Base-by-base conservation (phyloP, 768 basidiomycete species). In the Lactarius evosmus region DNA sequence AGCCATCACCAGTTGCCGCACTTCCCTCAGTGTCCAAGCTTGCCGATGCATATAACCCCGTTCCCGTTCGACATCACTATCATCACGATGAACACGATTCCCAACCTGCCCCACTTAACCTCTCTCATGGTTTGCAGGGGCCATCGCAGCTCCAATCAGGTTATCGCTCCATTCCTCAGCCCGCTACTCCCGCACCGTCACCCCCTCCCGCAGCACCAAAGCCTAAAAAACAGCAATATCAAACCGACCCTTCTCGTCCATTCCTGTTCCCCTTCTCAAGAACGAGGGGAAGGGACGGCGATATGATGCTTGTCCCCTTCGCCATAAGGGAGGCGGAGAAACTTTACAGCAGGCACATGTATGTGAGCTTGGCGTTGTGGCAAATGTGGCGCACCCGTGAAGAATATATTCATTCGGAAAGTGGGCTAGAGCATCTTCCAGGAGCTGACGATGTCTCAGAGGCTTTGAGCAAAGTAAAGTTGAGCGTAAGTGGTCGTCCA, bases 161-260 rank as follows among this genome's bases (percentile, higher is more conserved):
- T 9, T 83, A 77, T 70, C 77, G 83, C 32, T 70, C 74, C 30
- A 70, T 72, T 29, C 85, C 82, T 17, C 90, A 91, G 70, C 87
- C 93, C 1, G 83, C 87, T 14, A 98, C 95, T 4, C 95, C 95
- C 7, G 93, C 94, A 29, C 94, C 95, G 2, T 86, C 93, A 0
- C 95, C 95, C 0, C 91, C 92, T 56, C 63, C 64, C 0, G 80
- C 84, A 7, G 83, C 85, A 36, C 91, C 86, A 2, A 98, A 96
- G 72, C 93, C 92, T 11, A 99, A 99, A 79, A 98, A 98, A 74
- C 96, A 96, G 72, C 93, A 96, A 73, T 99, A 93, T 74, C 97
- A 98, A 72, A 99, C 97, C 0, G 97, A 99, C 75, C 97, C 95
- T 73, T 86, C 78, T 52, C 82, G 91, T 14, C 96, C 97, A 1